phyloP scores from a whole-genome alignment of 495 filamentous ascomycete species.

The Annulohypoxylon stygium region DNA sequence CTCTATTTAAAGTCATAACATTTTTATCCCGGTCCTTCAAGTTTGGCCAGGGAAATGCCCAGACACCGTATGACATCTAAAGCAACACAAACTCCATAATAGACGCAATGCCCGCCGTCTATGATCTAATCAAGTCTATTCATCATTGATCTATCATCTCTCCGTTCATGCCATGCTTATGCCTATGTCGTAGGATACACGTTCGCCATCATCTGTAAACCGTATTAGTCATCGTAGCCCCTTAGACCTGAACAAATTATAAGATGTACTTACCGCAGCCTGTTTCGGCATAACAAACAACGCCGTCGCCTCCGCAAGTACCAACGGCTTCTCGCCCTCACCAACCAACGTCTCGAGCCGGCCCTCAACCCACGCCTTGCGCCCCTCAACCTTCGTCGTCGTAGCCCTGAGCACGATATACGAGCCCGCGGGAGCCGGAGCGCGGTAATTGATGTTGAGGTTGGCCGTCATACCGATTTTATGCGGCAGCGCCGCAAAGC shows the following conservation, averaged over 20 bases:
- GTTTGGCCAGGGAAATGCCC: background rate
- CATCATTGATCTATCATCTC: constrained; percentile 11
- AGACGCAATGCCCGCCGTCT: constrained; percentile 13
- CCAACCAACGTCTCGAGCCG: constrained; percentile 83
- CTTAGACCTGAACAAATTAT: no score
- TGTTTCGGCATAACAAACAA: constrained; percentile 91
- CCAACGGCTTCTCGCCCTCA: constrained; percentile 70
- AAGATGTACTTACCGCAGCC: constrained; percentile 78
- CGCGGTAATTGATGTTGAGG: constrained; percentile 88
- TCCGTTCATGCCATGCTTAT: background rate
- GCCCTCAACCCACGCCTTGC: constrained; percentile 97
- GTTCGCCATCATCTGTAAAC: constrained; percentile 58
- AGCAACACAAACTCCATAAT: constrained; percentile 36
- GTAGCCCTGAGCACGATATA: constrained; percentile 84
- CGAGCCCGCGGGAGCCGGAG: constrained; percentile 79
- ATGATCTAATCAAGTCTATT: constrained; percentile 38
- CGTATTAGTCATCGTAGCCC: constrained; percentile 17
- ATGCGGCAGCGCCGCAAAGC: constrained; percentile 89
- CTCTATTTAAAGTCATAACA: background rate
- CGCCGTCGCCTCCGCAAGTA: constrained; percentile 83
- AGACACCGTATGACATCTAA: constrained; percentile 7
- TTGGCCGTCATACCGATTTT: constrained; percentile 92
- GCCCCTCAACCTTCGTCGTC: constrained; percentile 89
- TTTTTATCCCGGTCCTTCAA: background rate
- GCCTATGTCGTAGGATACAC: constrained; percentile 54